phyloP scores from a whole-genome alignment of 352 stramenopile genomes.

The Thalassiosira mediterranea region DNA sequence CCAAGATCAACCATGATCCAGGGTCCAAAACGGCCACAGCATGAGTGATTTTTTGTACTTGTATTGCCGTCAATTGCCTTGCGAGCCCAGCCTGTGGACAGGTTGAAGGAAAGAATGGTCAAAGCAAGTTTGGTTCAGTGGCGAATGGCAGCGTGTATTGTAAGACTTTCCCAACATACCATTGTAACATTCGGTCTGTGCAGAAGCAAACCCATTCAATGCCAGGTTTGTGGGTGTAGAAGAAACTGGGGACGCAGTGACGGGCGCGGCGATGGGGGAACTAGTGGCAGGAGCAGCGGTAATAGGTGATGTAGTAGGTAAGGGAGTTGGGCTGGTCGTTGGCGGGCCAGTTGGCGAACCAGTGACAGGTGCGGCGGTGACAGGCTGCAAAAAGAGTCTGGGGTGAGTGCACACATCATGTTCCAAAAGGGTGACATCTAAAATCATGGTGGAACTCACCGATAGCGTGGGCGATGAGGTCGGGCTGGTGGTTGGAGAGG shows the following conservation, averaged over 20 bases:
- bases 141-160: no score
- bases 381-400: constrained; percentile 6
- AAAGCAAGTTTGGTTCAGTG: no score
- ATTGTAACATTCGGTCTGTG: constrained; percentile 18
- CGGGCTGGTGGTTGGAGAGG: constrained; percentile 1
- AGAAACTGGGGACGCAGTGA: constrained; percentile 19
- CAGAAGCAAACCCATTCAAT: constrained; percentile 24
- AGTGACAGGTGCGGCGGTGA: neutral
- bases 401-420: no score
- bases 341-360: neutral
- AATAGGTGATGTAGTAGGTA: neutral
- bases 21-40: constrained; percentile 5
- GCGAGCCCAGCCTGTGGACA: constrained; percentile 6
- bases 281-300: neutral
- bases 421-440: no score
- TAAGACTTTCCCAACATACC: no score
- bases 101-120: no score
- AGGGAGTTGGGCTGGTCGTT: neutral
- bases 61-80: constrained; percentile 24
- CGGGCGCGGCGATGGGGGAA: neutral
- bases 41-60: constrained; percentile 5
- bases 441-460: no score
- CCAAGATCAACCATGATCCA: constrained; percentile 32
- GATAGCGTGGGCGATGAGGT: constrained; percentile 1
- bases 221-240: constrained; percentile 22